Evolutionary conservation across 441 rosid genomes (phyloP).

Genomic region (Bocquillonia castaneifolia): DNA sequence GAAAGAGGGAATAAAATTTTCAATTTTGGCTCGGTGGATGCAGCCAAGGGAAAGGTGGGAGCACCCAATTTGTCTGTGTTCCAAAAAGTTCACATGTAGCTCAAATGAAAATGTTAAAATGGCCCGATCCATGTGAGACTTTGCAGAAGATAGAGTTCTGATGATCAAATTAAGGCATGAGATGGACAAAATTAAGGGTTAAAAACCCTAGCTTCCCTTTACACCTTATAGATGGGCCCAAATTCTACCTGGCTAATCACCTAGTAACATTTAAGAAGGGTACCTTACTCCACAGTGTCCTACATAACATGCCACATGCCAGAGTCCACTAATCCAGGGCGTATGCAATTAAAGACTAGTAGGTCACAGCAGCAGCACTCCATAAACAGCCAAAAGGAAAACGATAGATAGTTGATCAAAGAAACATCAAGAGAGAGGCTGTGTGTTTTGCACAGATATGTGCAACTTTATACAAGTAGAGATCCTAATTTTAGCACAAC

Average conservation of each 20-base stretch:
- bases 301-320: conserved; percentile 4
- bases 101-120: no score
- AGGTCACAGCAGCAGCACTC: background rate
- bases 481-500: background rate
- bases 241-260: background rate
- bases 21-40: no score
- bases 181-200: no score
- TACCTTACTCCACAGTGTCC: background rate
- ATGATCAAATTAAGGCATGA: no score
- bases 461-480: background rate
- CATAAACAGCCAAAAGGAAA: background rate
- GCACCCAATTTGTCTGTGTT: no score
- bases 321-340: background rate
- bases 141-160: background rate
- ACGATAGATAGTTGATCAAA: background rate
- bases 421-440: background rate
- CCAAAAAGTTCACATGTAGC: no score
- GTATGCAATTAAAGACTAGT: background rate
- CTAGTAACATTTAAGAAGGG: background rate
- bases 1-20: no score
- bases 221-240: background rate
- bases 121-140: background rate
- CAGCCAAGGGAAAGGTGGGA: no score
- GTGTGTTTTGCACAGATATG: background rate
- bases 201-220: no score